Conservation (phyloP, 306 rosid species). For the Comarum palustre region DNA sequence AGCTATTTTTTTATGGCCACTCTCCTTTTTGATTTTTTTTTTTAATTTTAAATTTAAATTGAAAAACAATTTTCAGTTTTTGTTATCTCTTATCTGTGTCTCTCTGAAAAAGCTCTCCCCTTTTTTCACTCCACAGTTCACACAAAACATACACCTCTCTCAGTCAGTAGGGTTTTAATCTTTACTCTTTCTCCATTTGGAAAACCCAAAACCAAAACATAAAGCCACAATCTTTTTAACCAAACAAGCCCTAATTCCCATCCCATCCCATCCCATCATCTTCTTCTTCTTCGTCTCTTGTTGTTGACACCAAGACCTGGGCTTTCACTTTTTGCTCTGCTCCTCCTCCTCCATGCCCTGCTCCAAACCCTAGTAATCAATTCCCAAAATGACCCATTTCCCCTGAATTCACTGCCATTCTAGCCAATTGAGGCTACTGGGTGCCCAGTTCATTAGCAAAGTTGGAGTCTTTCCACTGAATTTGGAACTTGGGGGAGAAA, state of each 20-base stretch:
- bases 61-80: neutral
- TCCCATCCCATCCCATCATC: neutral
- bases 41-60: neutral
- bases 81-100: neutral
- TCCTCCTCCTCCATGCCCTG: slow-evolving; percentile 10
- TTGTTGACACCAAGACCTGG: slow-evolving; percentile 34
- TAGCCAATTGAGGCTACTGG: slow-evolving; percentile 30
- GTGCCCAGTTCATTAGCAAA: slow-evolving; percentile 23
- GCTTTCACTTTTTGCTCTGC: slow-evolving; percentile 21
- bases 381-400: slow-evolving; percentile 34
- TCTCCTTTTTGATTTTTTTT: slow-evolving; percentile 13
- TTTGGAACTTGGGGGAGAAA: slow-evolving; percentile 15
- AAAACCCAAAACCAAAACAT: slow-evolving; percentile 34
- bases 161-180: slow-evolving; percentile 49
- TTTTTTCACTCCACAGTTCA: slow-evolving; percentile 31
- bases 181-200: slow-evolving; percentile 29
- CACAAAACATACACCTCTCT: slow-evolving; percentile 1
- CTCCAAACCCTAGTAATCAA: slow-evolving; percentile 44
- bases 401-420: slow-evolving; percentile 50
- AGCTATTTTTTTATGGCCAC: slow-evolving; percentile 33
- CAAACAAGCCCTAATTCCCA: slow-evolving; percentile 37
- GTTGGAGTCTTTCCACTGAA: slow-evolving; percentile 19
- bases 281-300: slow-evolving; percentile 24
- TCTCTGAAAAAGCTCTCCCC: slow-evolving; percentile 12
- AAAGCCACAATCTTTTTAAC: slow-evolving; percentile 31